These are phyloP conservation scores for Colletotrichum zoysiae DNA, from an alignment of 2,329 filamentous ascomycete genomes.

Conservation along the genomic window DNA sequence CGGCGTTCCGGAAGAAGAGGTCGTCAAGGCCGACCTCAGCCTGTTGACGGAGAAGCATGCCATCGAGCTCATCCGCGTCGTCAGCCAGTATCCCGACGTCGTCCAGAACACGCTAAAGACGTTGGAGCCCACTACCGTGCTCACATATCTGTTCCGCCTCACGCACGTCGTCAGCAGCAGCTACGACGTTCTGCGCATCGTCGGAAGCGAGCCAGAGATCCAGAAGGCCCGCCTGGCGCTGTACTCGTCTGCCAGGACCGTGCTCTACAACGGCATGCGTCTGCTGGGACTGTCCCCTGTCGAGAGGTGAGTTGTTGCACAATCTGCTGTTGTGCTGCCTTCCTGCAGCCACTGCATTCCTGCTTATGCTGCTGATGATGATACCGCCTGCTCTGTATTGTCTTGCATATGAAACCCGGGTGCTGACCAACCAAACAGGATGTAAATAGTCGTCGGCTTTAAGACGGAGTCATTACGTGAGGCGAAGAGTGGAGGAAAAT, in stretches of 20 bases:
- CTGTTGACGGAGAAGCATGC: slow-evolving; percentile 81
- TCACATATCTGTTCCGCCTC: slow-evolving; percentile 85
- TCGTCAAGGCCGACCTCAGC: slow-evolving; percentile 73
- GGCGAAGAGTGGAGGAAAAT: slow-evolving; percentile 1
- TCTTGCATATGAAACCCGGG: slow-evolving; percentile 27
- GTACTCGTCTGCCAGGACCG: slow-evolving; percentile 80
- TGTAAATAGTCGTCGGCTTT: slow-evolving; percentile 30
- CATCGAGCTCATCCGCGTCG: slow-evolving; percentile 77
- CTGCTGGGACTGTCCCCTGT: slow-evolving; percentile 84
- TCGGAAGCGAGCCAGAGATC: slow-evolving; percentile 81
- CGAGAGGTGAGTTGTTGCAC: slow-evolving; percentile 55
- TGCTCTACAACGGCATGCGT: slow-evolving; percentile 86
- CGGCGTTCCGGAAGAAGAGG: slow-evolving; percentile 65
- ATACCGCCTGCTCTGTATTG: not conserved
- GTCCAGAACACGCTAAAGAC: slow-evolving; percentile 88
- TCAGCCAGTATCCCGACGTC: slow-evolving; percentile 89
- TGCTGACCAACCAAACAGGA: slow-evolving; percentile 34
- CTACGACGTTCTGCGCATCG: slow-evolving; percentile 85
- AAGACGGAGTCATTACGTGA: slow-evolving; percentile 1
- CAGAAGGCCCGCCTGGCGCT: slow-evolving; percentile 81
- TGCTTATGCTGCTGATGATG: not conserved
- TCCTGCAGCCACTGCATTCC: not conserved
- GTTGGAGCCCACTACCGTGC: slow-evolving; percentile 74
- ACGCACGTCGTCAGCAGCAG: slow-evolving; percentile 83
- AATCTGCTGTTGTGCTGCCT: not conserved